Evolutionary conservation across 495 filamentous ascomycete species (phyloP).

Genomic region (Extremus antarcticus): DNA sequence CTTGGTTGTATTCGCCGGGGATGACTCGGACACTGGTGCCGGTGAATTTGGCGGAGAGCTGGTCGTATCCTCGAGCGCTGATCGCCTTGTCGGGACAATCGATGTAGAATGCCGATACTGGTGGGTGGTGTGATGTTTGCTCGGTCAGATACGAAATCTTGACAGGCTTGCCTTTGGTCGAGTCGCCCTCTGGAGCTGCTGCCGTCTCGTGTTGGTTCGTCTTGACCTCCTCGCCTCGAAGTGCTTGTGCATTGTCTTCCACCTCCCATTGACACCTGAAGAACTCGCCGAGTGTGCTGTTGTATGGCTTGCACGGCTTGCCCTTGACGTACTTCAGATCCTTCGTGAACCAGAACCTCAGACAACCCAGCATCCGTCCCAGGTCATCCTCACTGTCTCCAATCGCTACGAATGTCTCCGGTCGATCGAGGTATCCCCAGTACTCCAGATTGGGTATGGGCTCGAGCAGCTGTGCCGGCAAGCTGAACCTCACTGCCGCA

Average conservation of each 20-base stretch:
- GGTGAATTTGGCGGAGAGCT: constrained; percentile 94
- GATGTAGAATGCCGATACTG: constrained; percentile 91
- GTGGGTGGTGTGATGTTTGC: constrained; percentile 96
- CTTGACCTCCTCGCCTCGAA: constrained; percentile 28
- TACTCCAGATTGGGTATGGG: constrained; percentile 96
- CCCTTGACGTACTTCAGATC: constrained; percentile 98
- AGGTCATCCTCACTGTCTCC: constrained; percentile 84
- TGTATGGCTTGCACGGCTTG: constrained; percentile 97
- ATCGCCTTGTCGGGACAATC: constrained; percentile 88
- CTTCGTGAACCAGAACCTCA: constrained; percentile 98
- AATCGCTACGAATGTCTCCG: constrained; percentile 91
- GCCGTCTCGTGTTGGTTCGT: constrained; percentile 32
- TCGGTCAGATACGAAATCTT: constrained; percentile 89
- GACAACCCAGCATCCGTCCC: constrained; percentile 82
- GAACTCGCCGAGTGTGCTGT: constrained; percentile 94
- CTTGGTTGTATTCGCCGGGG: constrained; percentile 84
- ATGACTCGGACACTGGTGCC: constrained; percentile 86
- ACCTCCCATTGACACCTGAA: constrained; percentile 97
- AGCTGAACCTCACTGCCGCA: constrained; percentile 86
- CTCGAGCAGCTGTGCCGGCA: constrained; percentile 89
- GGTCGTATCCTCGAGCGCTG: constrained; percentile 81
- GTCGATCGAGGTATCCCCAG: constrained; percentile 95
- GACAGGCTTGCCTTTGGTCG: constrained; percentile 39
- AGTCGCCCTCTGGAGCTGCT: constrained; percentile 19
- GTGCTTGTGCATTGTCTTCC: constrained; percentile 48